These are phyloP conservation scores for Artemisia annua DNA, from an alignment of 129 eudicot species.

Conservation along the genomic window DNA sequence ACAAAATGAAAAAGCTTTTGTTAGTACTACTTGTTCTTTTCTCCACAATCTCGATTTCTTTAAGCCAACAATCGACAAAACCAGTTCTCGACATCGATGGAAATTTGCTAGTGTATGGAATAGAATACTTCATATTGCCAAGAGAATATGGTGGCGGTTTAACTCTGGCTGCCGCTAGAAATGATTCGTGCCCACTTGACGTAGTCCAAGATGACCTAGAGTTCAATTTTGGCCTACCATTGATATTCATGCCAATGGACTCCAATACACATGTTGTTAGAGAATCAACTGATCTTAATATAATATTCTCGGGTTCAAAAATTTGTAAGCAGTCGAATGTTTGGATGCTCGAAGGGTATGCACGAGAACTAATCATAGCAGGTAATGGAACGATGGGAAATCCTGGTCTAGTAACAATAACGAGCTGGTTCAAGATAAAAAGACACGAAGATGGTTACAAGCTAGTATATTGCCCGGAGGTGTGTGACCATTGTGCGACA, in stretches of 20 bases:
- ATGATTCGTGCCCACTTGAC: conserved; percentile 41
- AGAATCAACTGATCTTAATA: conserved; percentile 41
- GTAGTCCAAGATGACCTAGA: conserved; percentile 43
- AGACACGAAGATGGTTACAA: conserved; percentile 34
- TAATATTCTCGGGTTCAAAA: conserved; percentile 28
- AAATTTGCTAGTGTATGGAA: conserved; percentile 24
- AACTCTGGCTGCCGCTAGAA: conserved; percentile 27
- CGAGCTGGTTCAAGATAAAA: conserved; percentile 24
- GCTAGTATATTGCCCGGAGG: conserved; percentile 45
- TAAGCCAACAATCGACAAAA: conserved; percentile 24
- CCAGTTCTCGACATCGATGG: conserved; percentile 50
- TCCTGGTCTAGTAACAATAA: conserved; percentile 35
- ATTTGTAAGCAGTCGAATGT: conserved; percentile 34
- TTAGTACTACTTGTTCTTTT: conserved; percentile 16
- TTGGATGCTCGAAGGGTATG: conserved; percentile 39
- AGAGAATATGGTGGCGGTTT: conserved; percentile 59
- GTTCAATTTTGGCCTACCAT: conserved; percentile 30
- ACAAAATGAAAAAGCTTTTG: not conserved
- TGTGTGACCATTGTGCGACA: conserved; percentile 29
- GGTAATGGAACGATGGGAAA: not conserved
- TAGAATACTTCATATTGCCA: conserved; percentile 50
- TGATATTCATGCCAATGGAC: conserved; percentile 37
- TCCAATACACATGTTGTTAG: conserved; percentile 37
- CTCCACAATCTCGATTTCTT: conserved; percentile 18
- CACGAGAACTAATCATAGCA: conserved; percentile 19